Evolutionary conservation across 2,329 filamentous ascomycete genomes (phyloP), one percentile per base, ranked within the genome.

Genomic region (Cordyceps cateniannulata): DNA sequence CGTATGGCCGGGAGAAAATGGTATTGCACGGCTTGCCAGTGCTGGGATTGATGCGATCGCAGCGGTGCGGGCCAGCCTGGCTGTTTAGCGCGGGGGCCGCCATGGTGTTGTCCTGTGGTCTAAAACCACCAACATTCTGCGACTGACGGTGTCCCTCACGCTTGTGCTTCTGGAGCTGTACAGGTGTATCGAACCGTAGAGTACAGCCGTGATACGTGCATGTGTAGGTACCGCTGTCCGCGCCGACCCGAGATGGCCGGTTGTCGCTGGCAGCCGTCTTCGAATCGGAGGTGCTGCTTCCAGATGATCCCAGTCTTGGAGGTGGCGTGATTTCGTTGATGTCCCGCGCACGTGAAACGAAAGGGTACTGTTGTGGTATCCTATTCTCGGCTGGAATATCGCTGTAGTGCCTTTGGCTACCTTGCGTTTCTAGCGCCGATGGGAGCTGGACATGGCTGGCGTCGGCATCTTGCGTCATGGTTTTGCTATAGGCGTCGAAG

Each of bases 1-100:
- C 95, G 79, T 99, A 99, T 1, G 95, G 95, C 22, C 95, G 82
- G 1, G 93, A 97, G 75, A 99, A 98, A 59, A 96, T 81, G 0
- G 92, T 96, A 72, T 91, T 93, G 82, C 95, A 98, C 0, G 92
- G 89, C 77, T 97, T 97, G 65, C 91, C 91, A 0, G 95, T 98
- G 65, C 90, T 93, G 1, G 93, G 93, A 74, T 98, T 98, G 76
- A 93, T 91, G 66, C 93, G 86, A 70, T 93, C 90, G 74, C 95
- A 99, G 68, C 88, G 88, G 78, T 98, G 95, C 35, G 95, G 95
- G 0, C 95, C 95, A 10, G 91, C 90, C 73, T 98, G 95, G 5
- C 88, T 93, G 71, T 95, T 96, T 63, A 91, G 81, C 44, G 87
- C 66, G 72, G 77, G 73, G 1, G 86, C 79, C 3, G 82, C 71